Conservation (phyloP, 2,329 filamentous ascomycete genomes). For the Leptosphaerulina australis region DNA sequence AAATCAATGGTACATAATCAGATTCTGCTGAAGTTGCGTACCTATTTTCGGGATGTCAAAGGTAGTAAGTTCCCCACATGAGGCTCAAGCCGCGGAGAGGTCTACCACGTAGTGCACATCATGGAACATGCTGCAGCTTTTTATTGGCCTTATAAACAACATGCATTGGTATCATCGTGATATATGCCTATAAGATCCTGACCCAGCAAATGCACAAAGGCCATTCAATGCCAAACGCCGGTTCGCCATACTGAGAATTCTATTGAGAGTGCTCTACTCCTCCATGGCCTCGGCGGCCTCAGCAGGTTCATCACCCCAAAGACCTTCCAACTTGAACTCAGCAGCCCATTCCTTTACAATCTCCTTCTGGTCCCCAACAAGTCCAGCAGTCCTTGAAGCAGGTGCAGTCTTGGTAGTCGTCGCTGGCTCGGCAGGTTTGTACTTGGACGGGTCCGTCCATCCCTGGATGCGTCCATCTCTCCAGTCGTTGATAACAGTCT, state of each 20-base stretch:
- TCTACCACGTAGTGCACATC: not conserved
- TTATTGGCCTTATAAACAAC: conserved; percentile 5
- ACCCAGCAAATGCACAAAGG: conserved; percentile 15
- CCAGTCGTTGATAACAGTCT: conserved; percentile 96
- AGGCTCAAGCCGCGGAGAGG: not conserved
- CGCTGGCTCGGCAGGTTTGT: conserved; percentile 60
- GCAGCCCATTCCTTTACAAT: conserved; percentile 92
- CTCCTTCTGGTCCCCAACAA: conserved; percentile 71
- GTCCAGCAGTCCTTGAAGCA: conserved; percentile 33
- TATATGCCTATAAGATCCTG: conserved; percentile 19
- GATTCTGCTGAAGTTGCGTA: conserved; percentile 23
- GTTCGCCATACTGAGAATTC: conserved; percentile 14
- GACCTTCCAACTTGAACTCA: conserved; percentile 91
- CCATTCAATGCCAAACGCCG: conserved; percentile 15
- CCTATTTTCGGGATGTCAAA: not conserved
- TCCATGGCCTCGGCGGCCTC: conserved; percentile 47
- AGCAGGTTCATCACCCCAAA: conserved; percentile 74
- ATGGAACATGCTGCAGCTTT: not conserved
- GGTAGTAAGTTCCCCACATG: conserved; percentile 1
- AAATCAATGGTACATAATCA: conserved; percentile 22
- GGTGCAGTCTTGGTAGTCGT: conserved; percentile 48
- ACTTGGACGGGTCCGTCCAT: conserved; percentile 78
- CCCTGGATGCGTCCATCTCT: conserved; percentile 93
- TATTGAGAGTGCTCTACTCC: conserved; percentile 17
- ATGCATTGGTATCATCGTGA: conserved; percentile 25